phyloP scores from a whole-genome alignment of 495 filamentous ascomycete genomes.

The Neurospora africana region DNA sequence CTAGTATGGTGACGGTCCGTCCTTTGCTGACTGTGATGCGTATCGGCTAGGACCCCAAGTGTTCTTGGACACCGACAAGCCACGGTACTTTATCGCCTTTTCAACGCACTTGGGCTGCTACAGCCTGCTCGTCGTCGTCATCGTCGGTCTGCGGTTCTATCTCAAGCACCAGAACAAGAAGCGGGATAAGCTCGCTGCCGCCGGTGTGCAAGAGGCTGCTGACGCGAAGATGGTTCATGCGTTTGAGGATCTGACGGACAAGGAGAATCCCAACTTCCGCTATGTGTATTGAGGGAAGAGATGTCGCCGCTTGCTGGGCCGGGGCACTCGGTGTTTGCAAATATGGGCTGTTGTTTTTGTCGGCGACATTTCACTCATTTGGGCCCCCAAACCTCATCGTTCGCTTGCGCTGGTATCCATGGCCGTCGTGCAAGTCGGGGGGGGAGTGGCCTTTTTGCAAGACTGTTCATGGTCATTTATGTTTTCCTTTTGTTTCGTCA shows the following conservation, averaged over 20 bases:
- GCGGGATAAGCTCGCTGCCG: constrained; percentile 33
- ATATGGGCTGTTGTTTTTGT: neutral
- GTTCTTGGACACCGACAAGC: constrained; percentile 38
- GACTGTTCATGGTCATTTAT: neutral
- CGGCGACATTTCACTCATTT: too few species aligned
- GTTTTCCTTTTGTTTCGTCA: neutral
- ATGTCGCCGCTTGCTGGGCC: neutral
- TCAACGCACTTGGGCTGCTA: constrained; percentile 47
- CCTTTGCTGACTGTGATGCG: neutral
- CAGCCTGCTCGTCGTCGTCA: constrained; percentile 32
- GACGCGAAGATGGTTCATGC: constrained; percentile 37
- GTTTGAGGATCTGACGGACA: constrained; percentile 50
- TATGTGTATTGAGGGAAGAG: constrained; percentile 26
- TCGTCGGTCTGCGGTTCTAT: constrained; percentile 38
- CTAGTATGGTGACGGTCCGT: neutral
- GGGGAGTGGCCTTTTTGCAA: neutral
- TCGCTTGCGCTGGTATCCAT: neutral
- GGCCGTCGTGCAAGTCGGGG: neutral
- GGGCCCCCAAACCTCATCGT: neutral
- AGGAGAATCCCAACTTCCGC: constrained; percentile 46
- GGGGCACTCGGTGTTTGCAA: neutral
- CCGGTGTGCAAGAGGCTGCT: constrained; percentile 28
- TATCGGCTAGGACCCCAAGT: constrained; percentile 35
- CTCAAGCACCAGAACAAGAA: constrained; percentile 36
- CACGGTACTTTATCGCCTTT: constrained; percentile 45